Base-by-base conservation (phyloP, 495 filamentous ascomycete genomes). In the Neurospora africana region DNA sequence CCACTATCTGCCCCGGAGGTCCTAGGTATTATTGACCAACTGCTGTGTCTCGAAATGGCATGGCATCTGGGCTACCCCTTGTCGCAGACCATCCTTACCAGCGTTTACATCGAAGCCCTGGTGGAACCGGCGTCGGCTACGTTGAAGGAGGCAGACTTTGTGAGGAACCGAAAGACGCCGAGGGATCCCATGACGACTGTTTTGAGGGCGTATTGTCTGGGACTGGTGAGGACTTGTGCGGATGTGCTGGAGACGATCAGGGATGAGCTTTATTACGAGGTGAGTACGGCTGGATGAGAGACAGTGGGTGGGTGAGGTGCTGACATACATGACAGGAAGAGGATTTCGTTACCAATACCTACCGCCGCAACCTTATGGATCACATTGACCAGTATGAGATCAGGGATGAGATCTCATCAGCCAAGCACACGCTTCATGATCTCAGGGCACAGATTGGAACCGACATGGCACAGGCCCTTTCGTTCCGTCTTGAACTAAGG, bases 11-110 rank as follows among this genome's bases (percentile, higher is more conserved):
- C 94, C 7, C 88, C 91, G 77, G 91, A 98, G 79, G 87, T 97
- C 4, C 81, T 98, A 70, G 94, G 95, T 33, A 91, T 99, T 75
- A 97, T 99, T 84, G 95, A 99, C 78, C 91, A 97, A 76, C 82
- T 99, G 38, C 85, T 98, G 9, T 96, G 90, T 79, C 89, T 93
- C 72, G 95, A 98, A 92, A 95, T 97, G 91, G 93, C 93, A 76
- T 99, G 95, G 95, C 93, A 98, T 82, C 90, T 91, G 78, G 95
- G 95, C 21, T 91, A 96, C 75, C 93, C 95, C 37, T 89, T 99
- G 4, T 95, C 94, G 4, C 96, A 98, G 78, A 98, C 94, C 0
- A 82, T 99, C 8, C 93, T 97, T 79, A 97, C 94, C n/a, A 97
- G 92, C 40, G 84, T 96, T 39, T 95, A 99, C 79, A 89, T 99